Evolutionary conservation across 139 green algal species (phyloP).

Genomic region (Trebouxia sp.): DNA sequence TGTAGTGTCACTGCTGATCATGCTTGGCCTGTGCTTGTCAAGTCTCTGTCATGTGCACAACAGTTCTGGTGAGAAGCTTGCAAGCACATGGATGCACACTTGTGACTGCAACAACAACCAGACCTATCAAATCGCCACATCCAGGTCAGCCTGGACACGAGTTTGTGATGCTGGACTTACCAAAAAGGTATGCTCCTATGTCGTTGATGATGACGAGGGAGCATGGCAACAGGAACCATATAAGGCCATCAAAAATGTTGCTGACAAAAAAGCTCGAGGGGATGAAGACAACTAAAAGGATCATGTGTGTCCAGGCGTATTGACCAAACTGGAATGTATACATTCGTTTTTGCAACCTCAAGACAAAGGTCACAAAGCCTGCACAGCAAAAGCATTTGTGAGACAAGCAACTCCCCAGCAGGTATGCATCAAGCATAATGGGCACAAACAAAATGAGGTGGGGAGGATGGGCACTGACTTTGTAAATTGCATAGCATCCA

Average conservation of each 20-base stretch:
- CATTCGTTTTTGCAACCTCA: conserved; percentile 84
- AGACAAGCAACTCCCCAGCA: too few species aligned
- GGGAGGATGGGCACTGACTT: too few species aligned
- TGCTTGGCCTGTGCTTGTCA: too few species aligned
- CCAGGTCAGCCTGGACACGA: not conserved
- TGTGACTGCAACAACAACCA: too few species aligned
- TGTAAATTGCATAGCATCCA: too few species aligned
- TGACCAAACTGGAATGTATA: conserved; percentile 97
- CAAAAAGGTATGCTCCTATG: conserved; percentile 92
- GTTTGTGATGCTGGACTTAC: conserved; percentile 36
- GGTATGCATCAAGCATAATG: too few species aligned
- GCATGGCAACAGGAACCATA: conserved; percentile 96
- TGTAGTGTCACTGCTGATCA: too few species aligned
- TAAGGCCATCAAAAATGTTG: conserved; percentile 92
- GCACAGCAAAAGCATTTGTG: not conserved
- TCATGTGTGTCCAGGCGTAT: conserved; percentile 99
- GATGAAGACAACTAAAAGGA: conserved; percentile 89
- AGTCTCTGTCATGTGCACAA: too few species aligned
- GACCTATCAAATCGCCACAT: too few species aligned
- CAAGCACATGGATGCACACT: too few species aligned
- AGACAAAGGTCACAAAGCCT: conserved; percentile 91
- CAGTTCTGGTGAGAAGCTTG: too few species aligned
- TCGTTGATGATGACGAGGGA: conserved; percentile 97
- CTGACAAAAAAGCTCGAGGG: conserved; percentile 88
- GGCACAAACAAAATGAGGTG: too few species aligned